phyloP scores from a whole-genome alignment of 1,139 yeast species.

The Kodamaea arcana region DNA sequence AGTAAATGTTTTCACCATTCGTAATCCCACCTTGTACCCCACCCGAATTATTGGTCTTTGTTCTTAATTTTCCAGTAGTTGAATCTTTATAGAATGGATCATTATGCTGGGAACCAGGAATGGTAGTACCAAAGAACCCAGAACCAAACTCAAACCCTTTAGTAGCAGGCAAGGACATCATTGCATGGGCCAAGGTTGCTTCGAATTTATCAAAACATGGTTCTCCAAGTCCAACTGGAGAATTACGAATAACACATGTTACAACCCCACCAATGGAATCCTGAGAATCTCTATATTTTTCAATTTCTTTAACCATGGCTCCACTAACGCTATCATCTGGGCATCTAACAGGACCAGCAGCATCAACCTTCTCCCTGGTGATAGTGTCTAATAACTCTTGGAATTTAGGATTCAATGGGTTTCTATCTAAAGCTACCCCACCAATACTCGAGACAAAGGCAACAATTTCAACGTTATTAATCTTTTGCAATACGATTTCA shows the following conservation, averaged over 20 bases:
- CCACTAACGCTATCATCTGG: slow-evolving; percentile 74
- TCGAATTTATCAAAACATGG: slow-evolving; percentile 96
- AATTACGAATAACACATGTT: slow-evolving; percentile 91
- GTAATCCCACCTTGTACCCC: slow-evolving; percentile 98
- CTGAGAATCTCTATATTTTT: slow-evolving; percentile 76
- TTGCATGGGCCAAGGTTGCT: slow-evolving; percentile 93
- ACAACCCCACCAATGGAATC: slow-evolving; percentile 98
- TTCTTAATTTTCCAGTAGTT: slow-evolving; percentile 59
- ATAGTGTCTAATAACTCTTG: slow-evolving; percentile 63
- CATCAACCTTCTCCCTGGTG: slow-evolving; percentile 86
- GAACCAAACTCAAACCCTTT: slow-evolving; percentile 98
- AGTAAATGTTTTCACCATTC: slow-evolving; percentile 92
- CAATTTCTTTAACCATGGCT: slow-evolving; percentile 82
- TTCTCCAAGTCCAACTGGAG: slow-evolving; percentile 93
- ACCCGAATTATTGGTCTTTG: slow-evolving; percentile 89
- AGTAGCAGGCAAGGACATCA: slow-evolving; percentile 95
- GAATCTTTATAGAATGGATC: slow-evolving; percentile 72
- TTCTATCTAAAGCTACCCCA: slow-evolving; percentile 67
- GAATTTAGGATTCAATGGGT: slow-evolving; percentile 62
- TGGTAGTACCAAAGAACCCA: slow-evolving; percentile 83
- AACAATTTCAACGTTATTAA: slow-evolving; percentile 85
- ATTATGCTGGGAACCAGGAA: slow-evolving; percentile 92
- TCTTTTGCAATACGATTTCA: slow-evolving; percentile 75
- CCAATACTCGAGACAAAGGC: slow-evolving; percentile 96
- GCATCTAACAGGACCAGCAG: slow-evolving; percentile 86